phyloP scores from a whole-genome alignment of 164 flowering plant species.

The Chimonanthus salicifolius region DNA sequence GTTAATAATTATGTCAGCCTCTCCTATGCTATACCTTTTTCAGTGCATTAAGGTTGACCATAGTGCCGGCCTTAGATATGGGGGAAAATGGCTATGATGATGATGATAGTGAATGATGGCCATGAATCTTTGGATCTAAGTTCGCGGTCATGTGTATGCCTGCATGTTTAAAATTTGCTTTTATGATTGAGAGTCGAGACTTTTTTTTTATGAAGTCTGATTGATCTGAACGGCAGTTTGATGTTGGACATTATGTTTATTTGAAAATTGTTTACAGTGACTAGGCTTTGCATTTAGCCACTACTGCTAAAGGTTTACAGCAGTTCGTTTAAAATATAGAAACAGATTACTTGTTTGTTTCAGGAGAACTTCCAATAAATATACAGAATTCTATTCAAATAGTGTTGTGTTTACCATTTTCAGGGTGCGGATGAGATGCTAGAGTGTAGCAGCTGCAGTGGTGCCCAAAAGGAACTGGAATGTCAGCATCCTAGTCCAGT shows the following conservation, averaged over 20 bases:
- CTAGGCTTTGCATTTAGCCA: neutral
- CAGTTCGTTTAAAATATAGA: too few relatives aligned
- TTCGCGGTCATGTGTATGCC: neutral
- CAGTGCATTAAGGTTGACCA: too few relatives aligned
- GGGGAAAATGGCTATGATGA: too few relatives aligned
- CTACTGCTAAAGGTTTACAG: neutral
- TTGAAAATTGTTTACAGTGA: neutral
- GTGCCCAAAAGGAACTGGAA: constrained; percentile 29
- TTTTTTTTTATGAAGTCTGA: too few relatives aligned
- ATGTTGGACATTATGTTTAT: neutral
- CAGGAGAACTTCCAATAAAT: neutral
- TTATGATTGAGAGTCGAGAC: too few relatives aligned
- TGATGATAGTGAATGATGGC: too few relatives aligned
- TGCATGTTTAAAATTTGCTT: neutral
- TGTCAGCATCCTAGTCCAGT: constrained; percentile 67
- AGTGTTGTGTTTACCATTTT: constrained; percentile 11
- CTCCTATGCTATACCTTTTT: too few relatives aligned
- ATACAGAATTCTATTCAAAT: neutral
- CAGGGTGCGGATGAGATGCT: constrained; percentile 37
- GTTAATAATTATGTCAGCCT: too few relatives aligned
- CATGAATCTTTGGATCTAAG: neutral
- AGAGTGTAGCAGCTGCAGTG: constrained; percentile 21
- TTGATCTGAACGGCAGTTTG: too few relatives aligned
- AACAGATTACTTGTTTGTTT: neutral
- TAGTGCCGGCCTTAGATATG: too few relatives aligned